Conservation (phyloP, 2,329 filamentous ascomycete species). For the Arachnomyces sp. region DNA sequence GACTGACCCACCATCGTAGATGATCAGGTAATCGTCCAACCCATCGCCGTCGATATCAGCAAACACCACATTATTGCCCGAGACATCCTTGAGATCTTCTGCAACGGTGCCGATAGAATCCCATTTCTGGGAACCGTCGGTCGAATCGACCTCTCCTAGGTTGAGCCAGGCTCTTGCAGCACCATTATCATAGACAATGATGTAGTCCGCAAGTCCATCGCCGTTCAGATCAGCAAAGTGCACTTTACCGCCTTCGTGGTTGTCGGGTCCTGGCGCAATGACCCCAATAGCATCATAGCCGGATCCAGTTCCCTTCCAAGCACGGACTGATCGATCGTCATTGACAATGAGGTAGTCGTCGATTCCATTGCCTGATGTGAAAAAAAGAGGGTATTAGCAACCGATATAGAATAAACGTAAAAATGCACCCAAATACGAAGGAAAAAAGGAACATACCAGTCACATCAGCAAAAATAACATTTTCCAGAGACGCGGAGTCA, state of each 20-base stretch:
- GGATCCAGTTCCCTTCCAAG: neutral
- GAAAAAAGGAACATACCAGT: neutral
- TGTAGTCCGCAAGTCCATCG: constrained; percentile 3
- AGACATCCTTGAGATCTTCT: neutral
- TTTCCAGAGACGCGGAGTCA: neutral
- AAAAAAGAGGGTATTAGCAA: no score
- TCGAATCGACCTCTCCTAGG: constrained; percentile 2
- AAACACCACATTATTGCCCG: constrained; percentile 3
- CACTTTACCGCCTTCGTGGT: neutral
- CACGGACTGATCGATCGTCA: constrained; percentile 1
- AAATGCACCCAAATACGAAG: neutral
- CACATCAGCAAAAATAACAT: constrained; percentile 4
- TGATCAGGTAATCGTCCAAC: neutral
- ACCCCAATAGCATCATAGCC: constrained; percentile 2
- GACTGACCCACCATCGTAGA: neutral
- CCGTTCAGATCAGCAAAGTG: constrained; percentile 5
- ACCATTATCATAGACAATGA: constrained; percentile 1
- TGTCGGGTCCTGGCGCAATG: constrained; percentile 1
- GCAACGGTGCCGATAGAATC: constrained; percentile 3
- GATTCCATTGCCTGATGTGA: constrained; percentile 1
- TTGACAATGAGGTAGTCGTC: constrained; percentile 1
- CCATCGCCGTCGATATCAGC: constrained; percentile 7
- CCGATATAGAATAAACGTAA: neutral
- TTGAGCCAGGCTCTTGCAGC: constrained; percentile 4
- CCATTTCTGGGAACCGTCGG: neutral